phyloP scores from a whole-genome alignment of 2,329 filamentous ascomycete species.

The Fusarium concolor region DNA sequence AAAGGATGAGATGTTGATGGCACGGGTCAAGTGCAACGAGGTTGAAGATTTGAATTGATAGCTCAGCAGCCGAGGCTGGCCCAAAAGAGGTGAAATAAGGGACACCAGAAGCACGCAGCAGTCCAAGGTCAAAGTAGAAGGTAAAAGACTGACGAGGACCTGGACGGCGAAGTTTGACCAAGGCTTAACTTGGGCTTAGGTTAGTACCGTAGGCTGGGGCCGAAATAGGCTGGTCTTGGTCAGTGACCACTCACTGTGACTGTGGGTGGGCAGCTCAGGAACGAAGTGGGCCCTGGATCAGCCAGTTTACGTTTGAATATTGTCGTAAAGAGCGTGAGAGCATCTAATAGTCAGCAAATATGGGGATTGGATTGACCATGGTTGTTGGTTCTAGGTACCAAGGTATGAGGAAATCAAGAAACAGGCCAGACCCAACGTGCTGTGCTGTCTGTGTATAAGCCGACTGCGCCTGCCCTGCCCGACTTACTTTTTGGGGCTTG shows the following conservation, averaged over 20 bases:
- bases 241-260: slow-evolving; percentile 16
- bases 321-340: background rate
- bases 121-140: slow-evolving; percentile 26
- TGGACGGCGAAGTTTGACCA: slow-evolving; percentile 46
- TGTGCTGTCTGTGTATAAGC: background rate
- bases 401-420: slow-evolving; percentile 8
- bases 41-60: slow-evolving; percentile 28
- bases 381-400: background rate
- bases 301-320: slow-evolving; percentile 23
- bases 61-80: slow-evolving; percentile 33
- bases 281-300: slow-evolving; percentile 34
- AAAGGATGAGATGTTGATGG: slow-evolving; percentile 18
- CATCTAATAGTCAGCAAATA: background rate
- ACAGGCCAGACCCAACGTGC: background rate
- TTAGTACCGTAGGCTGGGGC: slow-evolving; percentile 20
- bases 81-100: slow-evolving; percentile 23
- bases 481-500: slow-evolving; percentile 1
- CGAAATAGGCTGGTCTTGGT: slow-evolving; percentile 41
- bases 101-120: slow-evolving; percentile 26
- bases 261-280: slow-evolving; percentile 11
- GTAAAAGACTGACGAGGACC: slow-evolving; percentile 39
- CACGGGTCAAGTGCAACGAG: slow-evolving; percentile 11
- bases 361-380: background rate
- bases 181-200: slow-evolving; percentile 30
- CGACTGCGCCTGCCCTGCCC: background rate